These are phyloP conservation scores for Fraxinus ornus DNA, from an alignment of 305 asterid species.

Conservation along the genomic window DNA sequence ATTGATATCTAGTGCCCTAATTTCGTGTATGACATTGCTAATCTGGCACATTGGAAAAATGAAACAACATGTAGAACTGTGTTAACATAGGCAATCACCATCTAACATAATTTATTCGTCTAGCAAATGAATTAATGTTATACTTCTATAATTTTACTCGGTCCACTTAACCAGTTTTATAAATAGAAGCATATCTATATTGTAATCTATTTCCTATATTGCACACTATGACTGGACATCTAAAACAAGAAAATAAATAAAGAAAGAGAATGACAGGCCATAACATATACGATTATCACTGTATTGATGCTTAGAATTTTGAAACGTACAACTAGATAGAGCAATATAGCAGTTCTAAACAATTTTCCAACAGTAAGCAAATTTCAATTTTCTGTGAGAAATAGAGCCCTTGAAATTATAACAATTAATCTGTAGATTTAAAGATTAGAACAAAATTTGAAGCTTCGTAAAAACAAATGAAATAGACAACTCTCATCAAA, in stretches of 20 bases:
- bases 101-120: not conserved
- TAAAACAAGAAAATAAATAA: not conserved
- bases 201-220: not conserved
- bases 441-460: not conserved
- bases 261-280: not conserved
- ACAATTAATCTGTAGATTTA: not conserved
- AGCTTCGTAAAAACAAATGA: not conserved
- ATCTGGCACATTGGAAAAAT: slow-evolving; percentile 50
- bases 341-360: not conserved
- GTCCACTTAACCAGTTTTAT: not conserved
- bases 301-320: not conserved
- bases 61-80: slow-evolving; percentile 15
- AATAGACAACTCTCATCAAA: not conserved
- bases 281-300: not conserved
- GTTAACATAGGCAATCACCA: slow-evolving; percentile 6
- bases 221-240: not conserved
- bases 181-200: not conserved
- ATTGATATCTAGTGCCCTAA: slow-evolving; percentile 94
- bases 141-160: not conserved
- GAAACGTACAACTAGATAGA: not conserved
- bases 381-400: not conserved
- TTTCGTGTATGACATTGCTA: slow-evolving; percentile 91
- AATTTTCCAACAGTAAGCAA: not conserved
- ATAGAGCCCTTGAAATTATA: not conserved
- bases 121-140: not conserved